Base-by-base conservation (phyloP, 2,329 filamentous ascomycete genomes). In the Alternaria dauci region DNA sequence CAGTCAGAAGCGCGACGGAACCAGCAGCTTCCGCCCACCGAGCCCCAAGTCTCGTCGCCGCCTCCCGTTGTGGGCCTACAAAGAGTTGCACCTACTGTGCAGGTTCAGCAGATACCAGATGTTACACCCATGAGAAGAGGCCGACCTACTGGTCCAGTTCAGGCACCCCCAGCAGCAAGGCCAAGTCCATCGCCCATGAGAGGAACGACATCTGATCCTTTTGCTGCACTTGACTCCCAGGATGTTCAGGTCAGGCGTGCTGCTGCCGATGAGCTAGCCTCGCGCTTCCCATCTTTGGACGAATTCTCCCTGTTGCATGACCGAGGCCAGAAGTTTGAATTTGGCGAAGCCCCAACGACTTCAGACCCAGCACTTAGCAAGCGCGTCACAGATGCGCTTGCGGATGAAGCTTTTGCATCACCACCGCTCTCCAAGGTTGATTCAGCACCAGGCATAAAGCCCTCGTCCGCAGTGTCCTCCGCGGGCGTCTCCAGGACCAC, bases 61-160 rank as follows among this genome's bases (percentile, higher is more conserved):
- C 82, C 87, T 30, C 87, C 89, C 5, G 84, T 88, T 32, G 88
- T 96, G 32, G 93, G 94, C 8, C 90, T 94, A 11, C 89, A 93
- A 16, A 94, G 94, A 71, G 88, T 92, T 6, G 88, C 91, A n/a
- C 88, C 90, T 2, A 81, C 88, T 26, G 87, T 91, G 57, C 86
- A 91, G 67, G 87, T 91, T 55, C 87, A 90, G 68, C 82, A 85
- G 8, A 89, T 98, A 55, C 95, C 95, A 8, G 93, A 97, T 25
- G 93, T 99, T 63, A 89, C 91, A 38, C 95, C 94, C 0, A 98
- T 98, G 95, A 88, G 95, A 62, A 87, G 95, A 80, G 95, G 95
- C 4, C 85, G 93, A 62, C 91, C 93, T 5, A 83, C 84, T 5
- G 85, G 81, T 18, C 82, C 84, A 59, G 77, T 80, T 25, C 82